These are phyloP conservation scores for Globisporangium apiculatum DNA, from an alignment of 352 stramenopile species.

Conservation along the genomic window DNA sequence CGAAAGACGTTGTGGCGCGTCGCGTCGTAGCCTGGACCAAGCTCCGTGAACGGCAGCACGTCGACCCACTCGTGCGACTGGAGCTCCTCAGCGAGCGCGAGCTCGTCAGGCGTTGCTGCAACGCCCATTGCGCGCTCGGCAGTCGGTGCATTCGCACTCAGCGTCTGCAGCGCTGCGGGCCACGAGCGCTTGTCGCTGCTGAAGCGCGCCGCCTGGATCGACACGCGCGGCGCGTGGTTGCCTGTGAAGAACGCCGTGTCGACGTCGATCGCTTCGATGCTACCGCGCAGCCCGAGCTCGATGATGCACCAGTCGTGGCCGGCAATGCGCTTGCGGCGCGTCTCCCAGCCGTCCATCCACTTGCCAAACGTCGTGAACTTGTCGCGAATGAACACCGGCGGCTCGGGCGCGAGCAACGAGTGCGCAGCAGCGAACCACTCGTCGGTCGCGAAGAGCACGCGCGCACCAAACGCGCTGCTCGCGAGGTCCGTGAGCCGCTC, in stretches of 20 bases:
- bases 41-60: constrained; percentile 43
- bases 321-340: constrained; percentile 79
- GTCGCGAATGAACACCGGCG: constrained; percentile 86
- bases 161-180: constrained; percentile 28
- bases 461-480: constrained; percentile 40
- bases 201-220: constrained; percentile 75
- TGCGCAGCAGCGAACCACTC: constrained; percentile 90
- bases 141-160: constrained; percentile 29
- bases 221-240: constrained; percentile 86
- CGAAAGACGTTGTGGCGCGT: constrained; percentile 85
- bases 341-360: constrained; percentile 96
- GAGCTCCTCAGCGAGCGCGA: constrained; percentile 39
- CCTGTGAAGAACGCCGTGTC: constrained; percentile 95
- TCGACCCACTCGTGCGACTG: constrained; percentile 53
- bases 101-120: constrained; percentile 30
- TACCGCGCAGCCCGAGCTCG: constrained; percentile 71
- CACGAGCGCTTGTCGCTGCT: constrained; percentile 23
- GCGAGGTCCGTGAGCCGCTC: constrained; percentile 59
- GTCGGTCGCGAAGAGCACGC: constrained; percentile 89
- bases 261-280: constrained; percentile 62
- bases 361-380: constrained; percentile 92
- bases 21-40: constrained; percentile 76
- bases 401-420: constrained; percentile 63
- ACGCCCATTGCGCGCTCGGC: constrained; percentile 46
- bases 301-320: constrained; percentile 92